phyloP scores from a whole-genome alignment of 106 monocot genomes.

The Xerophyta viscosa region DNA sequence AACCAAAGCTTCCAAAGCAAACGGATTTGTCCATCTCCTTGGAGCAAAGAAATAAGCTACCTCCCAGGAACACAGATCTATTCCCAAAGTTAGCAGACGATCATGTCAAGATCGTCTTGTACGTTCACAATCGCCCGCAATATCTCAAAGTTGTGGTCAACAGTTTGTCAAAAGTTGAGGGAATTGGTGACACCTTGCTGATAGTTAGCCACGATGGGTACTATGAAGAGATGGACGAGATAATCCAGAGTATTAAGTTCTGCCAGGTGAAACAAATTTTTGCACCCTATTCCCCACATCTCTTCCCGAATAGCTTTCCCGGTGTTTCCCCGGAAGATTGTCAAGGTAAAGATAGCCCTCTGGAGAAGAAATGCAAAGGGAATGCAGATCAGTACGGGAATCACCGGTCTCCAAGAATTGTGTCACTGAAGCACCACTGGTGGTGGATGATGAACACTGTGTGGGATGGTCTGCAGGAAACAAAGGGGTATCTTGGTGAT shows the following conservation, averaged over 20 bases:
- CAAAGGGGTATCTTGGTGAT: conserved; percentile 43
- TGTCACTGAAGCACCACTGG: conserved; percentile 98
- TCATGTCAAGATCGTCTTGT: conserved; percentile 76
- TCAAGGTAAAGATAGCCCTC: conserved; percentile 39
- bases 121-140: conserved; percentile 91
- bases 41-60: conserved; percentile 44
- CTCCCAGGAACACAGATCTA: conserved; percentile 56
- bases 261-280: conserved; percentile 96
- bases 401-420: conserved; percentile 80
- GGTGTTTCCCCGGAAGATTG: conserved; percentile 72
- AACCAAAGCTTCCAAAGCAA: conserved; percentile 51
- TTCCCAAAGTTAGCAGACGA: conserved; percentile 55
- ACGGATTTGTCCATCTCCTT: conserved; percentile 47
- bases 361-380: conserved; percentile 53
- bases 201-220: conserved; percentile 96
- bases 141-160: conserved; percentile 66
- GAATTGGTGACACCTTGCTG: conserved; percentile 81
- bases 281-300: conserved; percentile 86
- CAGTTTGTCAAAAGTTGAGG: conserved; percentile 68
- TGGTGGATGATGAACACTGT: conserved; percentile 99
- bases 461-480: conserved; percentile 88
- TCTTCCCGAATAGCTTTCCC: conserved; percentile 65
- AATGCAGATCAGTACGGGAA: conserved; percentile 83
- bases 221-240: conserved; percentile 79
- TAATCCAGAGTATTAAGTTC: conserved; percentile 59